Conservation (phyloP, 441 rosid species). For the Populus hybrid region DNA sequence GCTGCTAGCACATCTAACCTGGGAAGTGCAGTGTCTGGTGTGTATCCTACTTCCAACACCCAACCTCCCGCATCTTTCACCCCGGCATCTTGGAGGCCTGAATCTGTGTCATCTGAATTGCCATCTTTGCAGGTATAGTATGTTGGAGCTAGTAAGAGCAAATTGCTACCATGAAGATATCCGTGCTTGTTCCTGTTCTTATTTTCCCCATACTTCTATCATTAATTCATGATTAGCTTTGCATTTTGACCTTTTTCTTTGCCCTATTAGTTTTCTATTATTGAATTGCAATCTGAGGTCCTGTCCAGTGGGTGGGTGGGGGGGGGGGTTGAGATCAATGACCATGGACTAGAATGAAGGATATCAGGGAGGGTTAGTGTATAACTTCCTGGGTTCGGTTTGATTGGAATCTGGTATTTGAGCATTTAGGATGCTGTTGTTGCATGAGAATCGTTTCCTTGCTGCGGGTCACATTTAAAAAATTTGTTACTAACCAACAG, state of each 20-base stretch:
- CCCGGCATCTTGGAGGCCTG: conserved; percentile 66
- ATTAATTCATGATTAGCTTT: background rate
- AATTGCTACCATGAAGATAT: conserved; percentile 6
- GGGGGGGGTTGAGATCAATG: background rate
- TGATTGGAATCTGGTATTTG: background rate
- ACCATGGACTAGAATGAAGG: background rate
- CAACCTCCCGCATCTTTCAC: conserved; percentile 50
- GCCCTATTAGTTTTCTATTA: background rate
- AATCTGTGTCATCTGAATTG: conserved; percentile 47
- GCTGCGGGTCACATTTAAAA: background rate
- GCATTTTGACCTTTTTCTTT: background rate
- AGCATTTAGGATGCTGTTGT: background rate
- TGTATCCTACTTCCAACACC: conserved; percentile 52
- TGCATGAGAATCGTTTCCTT: background rate
- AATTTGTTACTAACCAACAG: background rate
- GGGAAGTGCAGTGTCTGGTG: conserved; percentile 55
- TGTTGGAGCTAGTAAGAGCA: conserved; percentile 7
- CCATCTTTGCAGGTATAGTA: conserved; percentile 74
- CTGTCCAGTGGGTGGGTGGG: background rate
- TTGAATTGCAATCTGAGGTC: background rate
- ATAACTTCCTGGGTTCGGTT: background rate
- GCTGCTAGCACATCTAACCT: conserved; percentile 46
- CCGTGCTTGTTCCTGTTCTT: background rate
- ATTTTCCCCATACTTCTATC: background rate
- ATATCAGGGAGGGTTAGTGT: background rate